Evolutionary conservation across 306 rosid species (phyloP).

Genomic region (Hippophae tibetana): DNA sequence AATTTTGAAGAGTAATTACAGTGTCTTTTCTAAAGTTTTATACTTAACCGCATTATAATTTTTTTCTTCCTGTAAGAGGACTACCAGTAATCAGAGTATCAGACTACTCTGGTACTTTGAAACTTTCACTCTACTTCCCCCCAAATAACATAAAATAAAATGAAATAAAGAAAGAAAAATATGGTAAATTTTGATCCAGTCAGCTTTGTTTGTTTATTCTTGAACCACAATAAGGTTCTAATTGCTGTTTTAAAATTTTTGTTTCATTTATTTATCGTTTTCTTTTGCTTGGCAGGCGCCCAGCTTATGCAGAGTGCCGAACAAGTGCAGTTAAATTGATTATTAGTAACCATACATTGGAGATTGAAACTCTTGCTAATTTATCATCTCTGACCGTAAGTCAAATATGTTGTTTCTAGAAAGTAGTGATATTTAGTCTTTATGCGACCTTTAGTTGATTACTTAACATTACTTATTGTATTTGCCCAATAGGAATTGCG

Average conservation of each 20-base stretch:
- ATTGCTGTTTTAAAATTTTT: background rate
- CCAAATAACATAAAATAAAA: no score
- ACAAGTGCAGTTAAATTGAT: conserved; percentile 18
- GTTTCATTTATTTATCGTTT: background rate
- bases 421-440: background rate
- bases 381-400: conserved; percentile 53
- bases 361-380: conserved; percentile 70
- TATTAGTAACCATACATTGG: conserved; percentile 37
- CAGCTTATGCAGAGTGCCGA: conserved; percentile 32
- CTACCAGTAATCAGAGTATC: background rate
- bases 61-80: no score
- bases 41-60: no score
- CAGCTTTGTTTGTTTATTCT: no score
- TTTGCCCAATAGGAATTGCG: background rate
- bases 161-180: no score
- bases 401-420: background rate
- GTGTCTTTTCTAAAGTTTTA: background rate
- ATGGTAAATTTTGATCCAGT: no score
- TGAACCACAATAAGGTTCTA: background rate
- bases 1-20: background rate
- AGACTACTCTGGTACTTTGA: background rate
- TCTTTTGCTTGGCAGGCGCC: conserved; percentile 22
- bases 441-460: background rate
- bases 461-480: background rate
- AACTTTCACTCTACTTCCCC: no score